A percentile compares a stretch with the other conserved stretches of the same genome.
phyloP scores from a whole-genome alignment of 1,139 yeast genomes.

The Diutina mesorugosa region DNA sequence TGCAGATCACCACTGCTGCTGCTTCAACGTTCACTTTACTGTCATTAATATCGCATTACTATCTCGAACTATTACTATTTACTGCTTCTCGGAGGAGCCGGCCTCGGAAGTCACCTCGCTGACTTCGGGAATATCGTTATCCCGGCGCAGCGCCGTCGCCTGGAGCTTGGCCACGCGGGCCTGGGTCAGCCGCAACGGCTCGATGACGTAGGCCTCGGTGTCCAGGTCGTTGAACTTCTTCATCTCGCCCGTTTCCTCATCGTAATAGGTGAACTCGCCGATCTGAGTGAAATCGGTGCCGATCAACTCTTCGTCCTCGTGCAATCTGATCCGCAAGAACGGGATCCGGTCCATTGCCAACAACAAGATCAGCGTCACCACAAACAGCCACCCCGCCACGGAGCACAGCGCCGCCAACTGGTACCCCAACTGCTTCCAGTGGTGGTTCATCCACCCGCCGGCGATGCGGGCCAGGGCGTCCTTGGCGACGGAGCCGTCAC shows the following conservation, averaged over 20 bases:
- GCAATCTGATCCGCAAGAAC: conserved; percentile 67
- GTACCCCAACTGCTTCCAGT: conserved; percentile 81
- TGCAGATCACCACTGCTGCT: too few species aligned
- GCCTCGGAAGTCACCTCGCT: neutral
- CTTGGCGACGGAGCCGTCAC: conserved; percentile 44
- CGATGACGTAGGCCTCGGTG: conserved; percentile 46
- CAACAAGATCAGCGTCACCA: conserved; percentile 59
- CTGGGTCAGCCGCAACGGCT: conserved; percentile 55
- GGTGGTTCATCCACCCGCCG: conserved; percentile 94
- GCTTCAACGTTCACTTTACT: too few species aligned
- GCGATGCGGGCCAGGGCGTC: conserved; percentile 19
- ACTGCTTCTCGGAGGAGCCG: neutral
- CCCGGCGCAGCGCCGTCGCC: conserved; percentile 8
- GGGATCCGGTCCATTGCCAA: conserved; percentile 71
- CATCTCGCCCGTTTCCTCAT: conserved; percentile 20
- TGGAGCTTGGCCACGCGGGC: conserved; percentile 27
- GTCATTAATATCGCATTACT: too few species aligned
- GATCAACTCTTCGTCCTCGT: conserved; percentile 78
- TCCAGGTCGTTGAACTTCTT: conserved; percentile 8
- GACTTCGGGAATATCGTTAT: neutral
- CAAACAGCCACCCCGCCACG: conserved; percentile 71
- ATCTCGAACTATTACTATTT: too few species aligned
- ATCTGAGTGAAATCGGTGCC: conserved; percentile 87
- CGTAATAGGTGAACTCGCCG: conserved; percentile 72
- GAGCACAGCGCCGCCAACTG: conserved; percentile 81